These are phyloP conservation scores for Wickerhamiella infanticola DNA, from an alignment of 1,139 yeast genomes.

Conservation along the genomic window DNA sequence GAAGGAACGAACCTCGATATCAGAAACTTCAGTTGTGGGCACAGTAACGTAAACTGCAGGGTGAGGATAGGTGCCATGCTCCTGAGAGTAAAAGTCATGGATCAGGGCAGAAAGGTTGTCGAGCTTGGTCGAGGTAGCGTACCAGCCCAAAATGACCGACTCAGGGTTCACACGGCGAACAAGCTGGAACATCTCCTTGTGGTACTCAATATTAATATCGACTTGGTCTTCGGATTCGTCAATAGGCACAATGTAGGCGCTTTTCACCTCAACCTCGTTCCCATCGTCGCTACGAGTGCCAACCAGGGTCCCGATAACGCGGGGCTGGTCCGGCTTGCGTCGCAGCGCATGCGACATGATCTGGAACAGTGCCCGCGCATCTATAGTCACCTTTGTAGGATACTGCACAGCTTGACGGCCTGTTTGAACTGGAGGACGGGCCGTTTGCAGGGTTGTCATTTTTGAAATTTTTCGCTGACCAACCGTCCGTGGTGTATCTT, in stretches of 20 bases:
- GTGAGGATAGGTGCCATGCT: slow-evolving; percentile 54
- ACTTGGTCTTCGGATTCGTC: slow-evolving; percentile 64
- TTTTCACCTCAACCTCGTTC: slow-evolving; percentile 55
- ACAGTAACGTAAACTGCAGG: slow-evolving; percentile 70
- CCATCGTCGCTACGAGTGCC: slow-evolving; percentile 83
- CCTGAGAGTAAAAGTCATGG: slow-evolving; percentile 62
- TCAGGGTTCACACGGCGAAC: slow-evolving; percentile 71
- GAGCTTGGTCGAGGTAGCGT: slow-evolving; percentile 50
- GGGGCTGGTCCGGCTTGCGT: slow-evolving; percentile 31
- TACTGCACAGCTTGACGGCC: slow-evolving; percentile 14
- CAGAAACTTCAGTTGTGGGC: slow-evolving; percentile 28
- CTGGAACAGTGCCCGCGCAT: slow-evolving; percentile 62
- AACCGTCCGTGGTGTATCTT: background rate
- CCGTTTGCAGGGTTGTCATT: slow-evolving; percentile 9
- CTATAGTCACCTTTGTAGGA: slow-evolving; percentile 31
- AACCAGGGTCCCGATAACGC: slow-evolving; percentile 70
- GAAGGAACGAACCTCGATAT: slow-evolving; percentile 44
- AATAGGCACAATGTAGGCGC: slow-evolving; percentile 74
- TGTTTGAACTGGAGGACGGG: slow-evolving; percentile 10
- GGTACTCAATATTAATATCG: slow-evolving; percentile 60
- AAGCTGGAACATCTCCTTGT: slow-evolving; percentile 58
- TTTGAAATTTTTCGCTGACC: slow-evolving; percentile 1
- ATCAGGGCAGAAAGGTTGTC: slow-evolving; percentile 69
- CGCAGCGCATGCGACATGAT: slow-evolving; percentile 45
- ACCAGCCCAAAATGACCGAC: slow-evolving; percentile 78